Percentiles rank a stretch among this genome's conserved stretches.
Conservation (phyloP, 23 red algal species). For the Gracilaria caudata region DNA sequence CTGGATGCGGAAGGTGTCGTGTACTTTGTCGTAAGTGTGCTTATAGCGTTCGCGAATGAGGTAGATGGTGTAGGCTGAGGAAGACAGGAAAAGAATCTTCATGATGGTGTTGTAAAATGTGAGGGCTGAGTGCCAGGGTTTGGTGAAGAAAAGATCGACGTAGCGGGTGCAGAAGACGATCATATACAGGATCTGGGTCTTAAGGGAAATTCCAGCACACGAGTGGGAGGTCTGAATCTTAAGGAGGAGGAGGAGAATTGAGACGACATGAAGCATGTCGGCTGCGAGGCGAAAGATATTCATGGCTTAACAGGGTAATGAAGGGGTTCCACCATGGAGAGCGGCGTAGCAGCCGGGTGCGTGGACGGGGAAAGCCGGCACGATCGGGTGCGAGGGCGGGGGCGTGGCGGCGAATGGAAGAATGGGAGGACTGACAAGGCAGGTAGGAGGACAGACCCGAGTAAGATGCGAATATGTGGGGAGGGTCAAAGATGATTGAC, state of each 20-base stretch:
- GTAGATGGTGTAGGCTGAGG: conserved; percentile 88
- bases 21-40: conserved; percentile 91
- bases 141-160: conserved; percentile 91
- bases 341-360: too few relatives aligned
- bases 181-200: conserved; percentile 90
- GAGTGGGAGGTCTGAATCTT: conserved; percentile 91
- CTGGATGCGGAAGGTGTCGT: conserved; percentile 90
- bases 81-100: conserved; percentile 96
- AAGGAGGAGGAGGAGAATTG: conserved; percentile 87
- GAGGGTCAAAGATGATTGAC: conserved; percentile 7
- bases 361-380: too few relatives aligned
- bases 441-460: neutral
- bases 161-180: conserved; percentile 95
- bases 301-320: conserved; percentile 41
- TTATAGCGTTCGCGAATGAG: conserved; percentile 92
- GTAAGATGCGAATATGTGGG: neutral
- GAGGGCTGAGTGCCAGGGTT: conserved; percentile 77
- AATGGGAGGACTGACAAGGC: neutral
- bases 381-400: neutral
- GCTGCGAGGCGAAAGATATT: conserved; percentile 96
- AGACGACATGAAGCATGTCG: conserved; percentile 89
- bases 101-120: conserved; percentile 97
- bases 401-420: neutral
- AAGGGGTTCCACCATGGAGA: neutral
- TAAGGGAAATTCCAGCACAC: conserved; percentile 88